Base-by-base conservation (phyloP, 2,329 filamentous ascomycete species). In the Leptographium lundbergii region DNA sequence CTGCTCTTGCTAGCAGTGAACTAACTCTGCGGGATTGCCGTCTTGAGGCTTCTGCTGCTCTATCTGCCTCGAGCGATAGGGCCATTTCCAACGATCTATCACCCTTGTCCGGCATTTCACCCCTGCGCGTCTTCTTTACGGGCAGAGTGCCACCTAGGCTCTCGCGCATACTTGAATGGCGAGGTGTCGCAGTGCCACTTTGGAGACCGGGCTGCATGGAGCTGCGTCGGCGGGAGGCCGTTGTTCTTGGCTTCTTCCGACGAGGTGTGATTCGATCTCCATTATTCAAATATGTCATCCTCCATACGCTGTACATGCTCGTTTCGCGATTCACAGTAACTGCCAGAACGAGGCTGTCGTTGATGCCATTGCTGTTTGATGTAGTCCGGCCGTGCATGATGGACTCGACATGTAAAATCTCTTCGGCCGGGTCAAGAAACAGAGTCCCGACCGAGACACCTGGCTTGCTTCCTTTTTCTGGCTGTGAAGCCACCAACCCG, bases 1-100 rank as follows among this genome's bases (percentile, higher is more conserved):
- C 92, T 36, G 89, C 88, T 66, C 92, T 81, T 19, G 91, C 91
- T 57, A 96, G 77, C 73, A 96, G 81, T 19, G 92, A 97, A 74
- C 94, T 99, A 29, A 97, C 87, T 56, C 94, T 83, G 51, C 94
- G 84, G 22, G 83, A 86, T 62, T 82, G 82, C 61, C 82, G 76
- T 57, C 82, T 74, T 0, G 78, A 78, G 14, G 76, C 75, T 19
- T 77, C 75, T n/a, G 71, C 68, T 13, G 74, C 76, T 59, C 79
- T 79, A 59, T 90, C 87, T 50, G 87, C 81, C 59, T 88, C 87
- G n/a, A 92, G 72, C 0, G 86, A 82, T 3, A 86, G 80, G 3
- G 85, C 86, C 51, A 89, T 75, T 63, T 88, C 85, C 50, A 83
- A 68, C 0, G 78, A 73, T 7, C 11, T 39, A 4, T 60, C 56